These are phyloP conservation scores for Flagelloscypha sp. DNA, from an alignment of 768 basidiomycete species.

Conservation along the genomic window DNA sequence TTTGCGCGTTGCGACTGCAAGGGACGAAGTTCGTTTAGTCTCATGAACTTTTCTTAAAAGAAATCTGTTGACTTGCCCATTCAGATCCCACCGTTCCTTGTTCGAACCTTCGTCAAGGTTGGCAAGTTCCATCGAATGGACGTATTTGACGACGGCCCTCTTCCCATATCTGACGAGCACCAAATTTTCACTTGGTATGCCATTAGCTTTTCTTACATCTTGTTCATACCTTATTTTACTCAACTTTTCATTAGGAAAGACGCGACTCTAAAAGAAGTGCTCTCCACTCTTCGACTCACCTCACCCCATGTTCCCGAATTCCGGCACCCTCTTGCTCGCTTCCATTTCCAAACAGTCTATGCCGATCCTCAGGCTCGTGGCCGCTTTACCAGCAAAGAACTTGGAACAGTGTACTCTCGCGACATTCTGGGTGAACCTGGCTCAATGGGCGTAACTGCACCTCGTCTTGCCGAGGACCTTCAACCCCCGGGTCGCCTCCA, in stretches of 20 bases:
- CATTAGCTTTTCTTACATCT: not conserved
- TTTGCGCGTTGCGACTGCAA: too few relatives aligned
- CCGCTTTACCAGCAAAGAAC: slow-evolving; percentile 66
- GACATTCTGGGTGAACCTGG: slow-evolving; percentile 81
- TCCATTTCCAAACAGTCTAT: slow-evolving; percentile 73
- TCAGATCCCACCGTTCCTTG: slow-evolving; percentile 75
- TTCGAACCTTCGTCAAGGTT: slow-evolving; percentile 76
- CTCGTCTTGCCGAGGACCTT: slow-evolving; percentile 49
- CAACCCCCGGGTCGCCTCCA: slow-evolving; percentile 17
- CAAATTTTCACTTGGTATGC: slow-evolving; percentile 74
- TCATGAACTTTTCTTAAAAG: too few relatives aligned
- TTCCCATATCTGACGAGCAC: slow-evolving; percentile 75
- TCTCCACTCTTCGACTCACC: slow-evolving; percentile 67
- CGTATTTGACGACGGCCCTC: slow-evolving; percentile 69
- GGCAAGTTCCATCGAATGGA: slow-evolving; percentile 66
- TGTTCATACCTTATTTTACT: slow-evolving; percentile 1
- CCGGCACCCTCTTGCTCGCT: slow-evolving; percentile 74
- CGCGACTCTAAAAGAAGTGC: slow-evolving; percentile 69
- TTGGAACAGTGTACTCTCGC: slow-evolving; percentile 75
- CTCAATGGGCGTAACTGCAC: slow-evolving; percentile 44
- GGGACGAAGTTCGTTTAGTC: too few relatives aligned
- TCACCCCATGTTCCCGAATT: slow-evolving; percentile 64
- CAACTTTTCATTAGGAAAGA: slow-evolving; percentile 53
- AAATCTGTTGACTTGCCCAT: not conserved
- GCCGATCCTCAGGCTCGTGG: slow-evolving; percentile 69